A percentile compares a stretch with the other conserved stretches of the same genome.
Evolutionary conservation across 1,284 basidiomycete genomes (phyloP).

Genomic region (Trametes versicolor): DNA sequence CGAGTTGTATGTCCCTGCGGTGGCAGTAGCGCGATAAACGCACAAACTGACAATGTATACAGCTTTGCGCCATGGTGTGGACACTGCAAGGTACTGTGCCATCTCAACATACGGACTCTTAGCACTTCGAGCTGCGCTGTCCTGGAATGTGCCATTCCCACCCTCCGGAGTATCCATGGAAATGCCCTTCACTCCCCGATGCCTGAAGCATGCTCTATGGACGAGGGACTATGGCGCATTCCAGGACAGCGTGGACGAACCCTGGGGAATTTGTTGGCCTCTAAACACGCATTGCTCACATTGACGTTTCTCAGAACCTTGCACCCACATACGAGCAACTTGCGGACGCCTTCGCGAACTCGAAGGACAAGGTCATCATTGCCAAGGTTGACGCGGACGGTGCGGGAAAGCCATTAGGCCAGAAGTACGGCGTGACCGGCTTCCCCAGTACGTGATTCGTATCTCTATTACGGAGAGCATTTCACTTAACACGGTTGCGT

Average conservation of each 20-base stretch:
- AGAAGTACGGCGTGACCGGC: constrained; percentile 83
- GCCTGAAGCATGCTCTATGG: background rate
- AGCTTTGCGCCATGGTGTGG: constrained; percentile 90
- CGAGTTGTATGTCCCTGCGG: constrained; percentile 75
- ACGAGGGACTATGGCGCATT: too few relatives aligned
- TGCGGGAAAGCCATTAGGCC: constrained; percentile 76
- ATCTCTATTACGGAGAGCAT: background rate
- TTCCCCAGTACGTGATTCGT: constrained; percentile 80
- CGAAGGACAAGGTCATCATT: constrained; percentile 85
- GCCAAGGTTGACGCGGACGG: constrained; percentile 96
- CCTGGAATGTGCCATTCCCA: background rate
- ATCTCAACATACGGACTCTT: too few relatives aligned
- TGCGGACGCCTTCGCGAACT: constrained; percentile 83
- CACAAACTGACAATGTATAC: background rate
- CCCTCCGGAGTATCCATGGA: too few relatives aligned
- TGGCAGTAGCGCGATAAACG: background rate
- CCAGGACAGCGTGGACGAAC: background rate
- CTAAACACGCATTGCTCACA: background rate
- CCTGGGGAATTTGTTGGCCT: background rate
- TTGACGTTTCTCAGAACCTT: constrained; percentile 64
- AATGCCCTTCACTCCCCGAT: too few relatives aligned
- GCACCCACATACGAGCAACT: constrained; percentile 91
- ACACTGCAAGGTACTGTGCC: constrained; percentile 76
- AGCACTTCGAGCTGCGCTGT: background rate
- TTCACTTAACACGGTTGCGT: constrained; percentile 15